phyloP scores from a whole-genome alignment of 768 basidiomycete genomes.

The Lentinula aciculospora region DNA sequence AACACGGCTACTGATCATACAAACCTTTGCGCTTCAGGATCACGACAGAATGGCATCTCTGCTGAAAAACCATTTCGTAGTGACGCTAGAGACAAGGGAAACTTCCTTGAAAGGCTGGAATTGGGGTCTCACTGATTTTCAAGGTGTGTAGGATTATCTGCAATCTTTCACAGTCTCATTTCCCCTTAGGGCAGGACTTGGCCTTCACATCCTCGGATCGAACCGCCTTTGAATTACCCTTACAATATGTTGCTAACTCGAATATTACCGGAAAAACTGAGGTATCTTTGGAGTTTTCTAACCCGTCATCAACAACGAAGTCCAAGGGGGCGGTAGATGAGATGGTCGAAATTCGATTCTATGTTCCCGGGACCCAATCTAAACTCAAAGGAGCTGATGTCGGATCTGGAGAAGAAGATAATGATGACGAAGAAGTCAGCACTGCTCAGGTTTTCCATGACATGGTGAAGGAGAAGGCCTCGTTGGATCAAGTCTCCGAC shows the following conservation, averaged over 20 bases:
- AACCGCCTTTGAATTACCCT: constrained; percentile 85
- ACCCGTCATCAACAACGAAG: constrained; percentile 37
- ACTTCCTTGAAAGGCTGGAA: constrained; percentile 95
- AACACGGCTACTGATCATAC: neutral
- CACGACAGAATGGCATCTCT: constrained; percentile 79
- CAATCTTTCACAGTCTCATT: neutral
- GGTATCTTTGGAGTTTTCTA: constrained; percentile 94
- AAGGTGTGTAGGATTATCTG: constrained; percentile 48
- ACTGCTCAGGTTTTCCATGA: constrained; percentile 98
- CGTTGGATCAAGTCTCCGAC: constrained; percentile 86
- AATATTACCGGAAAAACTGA: constrained; percentile 97
- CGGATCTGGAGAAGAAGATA: constrained; percentile 56
- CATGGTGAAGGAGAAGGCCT: constrained; percentile 91
- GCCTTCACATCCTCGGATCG: constrained; percentile 87
- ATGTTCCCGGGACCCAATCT: constrained; percentile 77
- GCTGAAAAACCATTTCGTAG: constrained; percentile 82
- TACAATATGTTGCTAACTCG: constrained; percentile 86
- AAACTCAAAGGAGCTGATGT: constrained; percentile 64
- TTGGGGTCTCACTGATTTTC: constrained; percentile 94
- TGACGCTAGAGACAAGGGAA: constrained; percentile 83
- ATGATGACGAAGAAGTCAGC: constrained; percentile 74
- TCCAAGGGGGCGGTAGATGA: constrained; percentile 61
- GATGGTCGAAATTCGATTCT: constrained; percentile 94
- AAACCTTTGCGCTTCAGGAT: constrained; percentile 65
- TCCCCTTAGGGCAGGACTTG: constrained; percentile 74